Percentiles rank a stretch among this genome's conserved stretches.
Conservation (phyloP, 305 asterid genomes). For the Solanum hybrid region DNA sequence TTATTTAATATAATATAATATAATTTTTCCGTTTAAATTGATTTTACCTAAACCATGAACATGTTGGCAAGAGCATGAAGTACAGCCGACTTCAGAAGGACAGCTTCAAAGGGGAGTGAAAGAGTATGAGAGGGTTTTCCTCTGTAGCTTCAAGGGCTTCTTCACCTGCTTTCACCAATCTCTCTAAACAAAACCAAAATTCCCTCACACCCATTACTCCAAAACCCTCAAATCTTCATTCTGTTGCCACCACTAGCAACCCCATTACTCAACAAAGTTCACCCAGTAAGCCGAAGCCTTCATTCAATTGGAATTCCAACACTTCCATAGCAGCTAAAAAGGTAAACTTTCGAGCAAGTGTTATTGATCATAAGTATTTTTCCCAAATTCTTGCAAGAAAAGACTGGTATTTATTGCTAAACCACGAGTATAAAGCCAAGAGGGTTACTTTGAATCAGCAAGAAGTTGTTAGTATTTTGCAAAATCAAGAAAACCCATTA, state of each 20-base stretch:
- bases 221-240: constrained; percentile 18
- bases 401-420: constrained; percentile 76
- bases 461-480: constrained; percentile 52
- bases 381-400: constrained; percentile 53
- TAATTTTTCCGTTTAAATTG: neutral
- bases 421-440: constrained; percentile 50
- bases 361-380: constrained; percentile 46
- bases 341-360: constrained; percentile 13
- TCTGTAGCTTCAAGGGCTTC: constrained; percentile 54
- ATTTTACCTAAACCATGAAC: neutral
- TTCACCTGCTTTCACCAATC: constrained; percentile 24
- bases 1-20: too few species aligned
- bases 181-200: constrained; percentile 6
- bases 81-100: neutral
- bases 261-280: constrained; percentile 10
- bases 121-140: constrained; percentile 39
- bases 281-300: constrained; percentile 37
- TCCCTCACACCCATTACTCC: constrained; percentile 12
- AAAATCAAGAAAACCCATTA: constrained; percentile 67
- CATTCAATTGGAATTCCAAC: constrained; percentile 7
- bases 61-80: neutral
- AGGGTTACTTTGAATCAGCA: constrained; percentile 34
- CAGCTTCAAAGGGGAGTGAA: neutral
- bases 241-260: constrained; percentile 13
- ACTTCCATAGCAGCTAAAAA: constrained; percentile 24